Conservation (phyloP, 345 rosid genomes). For the Sisymbrium altissimum region DNA sequence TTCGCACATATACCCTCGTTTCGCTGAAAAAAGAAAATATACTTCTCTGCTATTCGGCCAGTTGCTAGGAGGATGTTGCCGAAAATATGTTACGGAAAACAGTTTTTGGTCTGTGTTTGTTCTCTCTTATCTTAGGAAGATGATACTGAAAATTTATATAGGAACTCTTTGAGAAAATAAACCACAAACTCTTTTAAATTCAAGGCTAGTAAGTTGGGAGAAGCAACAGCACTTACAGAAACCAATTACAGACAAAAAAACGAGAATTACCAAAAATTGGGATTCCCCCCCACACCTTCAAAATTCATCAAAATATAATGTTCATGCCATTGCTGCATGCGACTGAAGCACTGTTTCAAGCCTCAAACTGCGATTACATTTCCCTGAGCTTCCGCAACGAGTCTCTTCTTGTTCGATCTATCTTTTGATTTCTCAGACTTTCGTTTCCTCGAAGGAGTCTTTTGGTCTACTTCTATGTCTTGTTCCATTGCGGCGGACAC, state of each 20-base stretch:
- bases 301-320: background rate
- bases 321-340: background rate
- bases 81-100: too few relatives aligned
- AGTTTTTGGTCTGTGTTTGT: too few relatives aligned
- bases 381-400: constrained; percentile 31
- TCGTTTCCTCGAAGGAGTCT: constrained; percentile 51
- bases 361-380: constrained; percentile 38
- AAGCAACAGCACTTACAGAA: background rate
- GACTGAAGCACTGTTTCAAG: constrained; percentile 4
- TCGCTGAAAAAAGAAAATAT: too few relatives aligned
- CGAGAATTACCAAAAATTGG: constrained; percentile 9
- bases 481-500: constrained; percentile 22
- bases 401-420: constrained; percentile 59
- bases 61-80: too few relatives aligned
- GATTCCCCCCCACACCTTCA: background rate
- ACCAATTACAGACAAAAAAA: background rate
- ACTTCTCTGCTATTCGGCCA: too few relatives aligned
- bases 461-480: constrained; percentile 24
- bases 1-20: too few relatives aligned
- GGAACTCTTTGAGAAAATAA: background rate
- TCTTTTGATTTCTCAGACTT: constrained; percentile 52
- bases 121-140: too few relatives aligned
- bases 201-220: constrained; percentile 12
- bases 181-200: background rate
- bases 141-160: too few relatives aligned